Evolutionary conservation across 1,139 yeast species (phyloP).

Genomic region (Nakaseomyces delphensis): DNA sequence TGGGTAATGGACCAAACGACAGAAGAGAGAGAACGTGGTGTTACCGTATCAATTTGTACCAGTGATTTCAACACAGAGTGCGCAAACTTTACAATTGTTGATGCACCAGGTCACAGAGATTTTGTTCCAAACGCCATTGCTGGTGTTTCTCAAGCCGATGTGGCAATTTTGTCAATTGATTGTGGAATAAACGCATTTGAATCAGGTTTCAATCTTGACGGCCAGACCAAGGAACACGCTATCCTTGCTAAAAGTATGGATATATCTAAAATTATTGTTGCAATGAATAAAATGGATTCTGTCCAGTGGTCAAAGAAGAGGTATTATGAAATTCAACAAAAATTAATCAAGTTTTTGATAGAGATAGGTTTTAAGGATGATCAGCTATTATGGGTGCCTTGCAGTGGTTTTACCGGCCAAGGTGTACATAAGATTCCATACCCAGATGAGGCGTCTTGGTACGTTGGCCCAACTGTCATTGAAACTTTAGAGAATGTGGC

Average conservation of each 20-base stretch:
- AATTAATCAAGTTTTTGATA: conserved; percentile 51
- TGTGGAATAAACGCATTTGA: conserved; percentile 80
- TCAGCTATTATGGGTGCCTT: conserved; percentile 64
- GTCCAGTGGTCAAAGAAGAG: conserved; percentile 59
- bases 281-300: conserved; percentile 82
- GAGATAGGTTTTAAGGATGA: conserved; percentile 50
- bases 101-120: conserved; percentile 97
- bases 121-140: conserved; percentile 98
- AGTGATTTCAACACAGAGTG: conserved; percentile 64
- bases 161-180: conserved; percentile 48
- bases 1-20: conserved; percentile 96
- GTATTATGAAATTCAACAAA: conserved; percentile 51
- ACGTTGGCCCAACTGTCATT: conserved; percentile 56
- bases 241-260: conserved; percentile 77
- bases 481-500: conserved; percentile 42
- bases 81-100: conserved; percentile 75
- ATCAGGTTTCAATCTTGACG: conserved; percentile 75
- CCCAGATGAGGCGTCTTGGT: conserved; percentile 41
- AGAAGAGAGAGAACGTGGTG: conserved; percentile 86
- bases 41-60: conserved; percentile 87
- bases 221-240: conserved; percentile 93
- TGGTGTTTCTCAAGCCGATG: conserved; percentile 82
- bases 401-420: conserved; percentile 77
- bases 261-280: conserved; percentile 64
- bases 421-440: conserved; percentile 49